Percentiles rank a stretch among this genome's conserved stretches.
Evolutionary conservation across 345 rosid genomes (phyloP).

Genomic region (Barbarea vulgaris): DNA sequence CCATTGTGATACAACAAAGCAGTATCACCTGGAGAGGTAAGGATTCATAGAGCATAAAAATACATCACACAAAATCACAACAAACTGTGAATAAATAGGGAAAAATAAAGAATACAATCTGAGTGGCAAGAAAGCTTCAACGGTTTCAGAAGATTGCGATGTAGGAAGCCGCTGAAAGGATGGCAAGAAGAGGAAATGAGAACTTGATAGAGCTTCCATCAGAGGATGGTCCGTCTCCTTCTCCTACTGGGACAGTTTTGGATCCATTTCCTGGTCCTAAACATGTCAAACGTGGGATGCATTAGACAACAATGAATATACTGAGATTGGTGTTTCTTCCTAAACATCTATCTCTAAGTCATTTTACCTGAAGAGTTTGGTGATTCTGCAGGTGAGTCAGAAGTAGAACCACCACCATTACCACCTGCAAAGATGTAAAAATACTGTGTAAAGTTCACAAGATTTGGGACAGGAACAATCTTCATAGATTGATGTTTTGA

Average conservation of each 20-base stretch:
- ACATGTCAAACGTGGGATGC: constrained; percentile 1
- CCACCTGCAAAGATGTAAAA: constrained; percentile 11
- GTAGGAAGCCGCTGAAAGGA: constrained; percentile 60
- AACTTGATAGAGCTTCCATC: constrained; percentile 60
- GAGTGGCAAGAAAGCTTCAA: constrained; percentile 23
- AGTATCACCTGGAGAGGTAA: constrained; percentile 21
- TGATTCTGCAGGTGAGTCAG: constrained; percentile 64
- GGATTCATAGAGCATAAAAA: constrained; percentile 22
- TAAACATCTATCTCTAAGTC: not conserved
- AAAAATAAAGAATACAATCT: constrained; percentile 42
- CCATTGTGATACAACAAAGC: constrained; percentile 47
- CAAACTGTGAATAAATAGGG: constrained; percentile 19
- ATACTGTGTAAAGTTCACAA: constrained; percentile 1
- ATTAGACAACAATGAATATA: not conserved
- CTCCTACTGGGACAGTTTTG: constrained; percentile 60
- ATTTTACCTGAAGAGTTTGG: constrained; percentile 68
- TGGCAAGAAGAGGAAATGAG: constrained; percentile 53
- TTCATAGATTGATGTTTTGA: not conserved
- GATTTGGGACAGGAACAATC: not conserved
- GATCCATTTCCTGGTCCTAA: constrained; percentile 46
- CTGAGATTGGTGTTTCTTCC: not conserved
- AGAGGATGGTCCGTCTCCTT: constrained; percentile 56
- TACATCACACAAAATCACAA: constrained; percentile 33
- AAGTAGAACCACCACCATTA: constrained; percentile 39
- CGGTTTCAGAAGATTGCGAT: constrained; percentile 44